Base-by-base conservation (phyloP, 2,329 filamentous ascomycete genomes). In the Alternaria brassicicola region DNA sequence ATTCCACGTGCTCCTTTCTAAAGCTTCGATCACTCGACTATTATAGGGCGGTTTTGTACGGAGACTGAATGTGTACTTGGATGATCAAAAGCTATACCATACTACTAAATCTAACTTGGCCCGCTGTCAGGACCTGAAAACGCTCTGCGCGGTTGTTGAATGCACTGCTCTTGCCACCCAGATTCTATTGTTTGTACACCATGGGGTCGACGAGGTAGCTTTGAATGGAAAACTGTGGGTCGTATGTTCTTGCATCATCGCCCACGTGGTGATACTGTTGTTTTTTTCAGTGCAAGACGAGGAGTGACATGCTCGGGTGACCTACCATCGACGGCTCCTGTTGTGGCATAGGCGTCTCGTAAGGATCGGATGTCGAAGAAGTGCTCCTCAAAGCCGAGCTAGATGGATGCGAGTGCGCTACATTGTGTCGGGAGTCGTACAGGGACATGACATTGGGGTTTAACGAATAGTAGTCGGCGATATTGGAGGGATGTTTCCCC, bases 151-250 rank as follows among this genome's bases (percentile, higher is more conserved):
- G 26, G 28, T 33, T 52, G 35, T 48, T 49, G 35, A 55, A 47
- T 33, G 26, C 45, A 31, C 45, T 49, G 45, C 31, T 55, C 45
- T 43, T 49, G 31, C 31, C 23, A 35, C 28, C 19, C 35, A 48
- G 38, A 61, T 42, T 50, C 52, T 59, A 62, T 51, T 70, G 68
- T 58, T 76, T 75, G 55, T 68, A 76, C 59, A 72, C 69, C 72
- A 76, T 75, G 13, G 74, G 73, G 59, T 76, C 73, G 36, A 76
- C 70, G 19, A 69, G 72, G 55, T 70, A 76, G n/a, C 70, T 70
- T 53, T 72, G 72, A 41, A 74, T 66, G 10, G 59, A 61, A 52
- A 73, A 76, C 38, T 73, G 63, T 6, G 73, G 72, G 52, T 76
- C 74, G 59, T 76, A 76, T 41, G 69, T 59, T 23, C 66, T 67